Base-by-base conservation (phyloP, 2,329 filamentous ascomycete species). In the Diaporthe caulivora region DNA sequence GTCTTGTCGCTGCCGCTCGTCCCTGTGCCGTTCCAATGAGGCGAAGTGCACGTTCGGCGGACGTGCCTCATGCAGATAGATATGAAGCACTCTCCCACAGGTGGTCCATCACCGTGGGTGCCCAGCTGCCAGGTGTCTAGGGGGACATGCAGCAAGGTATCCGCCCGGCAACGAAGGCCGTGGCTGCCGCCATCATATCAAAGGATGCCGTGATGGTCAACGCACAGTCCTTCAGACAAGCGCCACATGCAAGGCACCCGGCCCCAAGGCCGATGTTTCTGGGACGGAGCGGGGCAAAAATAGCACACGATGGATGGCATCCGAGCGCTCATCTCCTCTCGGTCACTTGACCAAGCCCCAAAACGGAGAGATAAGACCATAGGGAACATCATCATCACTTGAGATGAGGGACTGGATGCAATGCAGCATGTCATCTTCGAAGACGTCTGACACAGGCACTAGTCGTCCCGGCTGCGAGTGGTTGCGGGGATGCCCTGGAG, bases 211-310 rank as follows among this genome's bases (percentile, higher is more conserved):
- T 67, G 42, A 62, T 54, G 11, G 24, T 37, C 31, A 51, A 24
- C 49, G 49, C 51, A 72, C 58, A 62, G 53, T 53, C 40, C 70
- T n/a, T 67, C 37, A 29, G 62, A 67, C 62, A 21, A 34, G 40
- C 62, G 62, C 62, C 44, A 67, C 47, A 51, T 53, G 62, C 62
- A 67, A 67, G 62, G 62, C 62, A 67, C 62, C 62, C 62, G 62
- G 62, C 31, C 62, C 21, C n/a, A 67, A 9, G 47, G 31, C 51
- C 29, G 62, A 51, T n/a, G 44, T 29, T n/a, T 65, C 24, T 40
- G 57, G 49, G 68, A 49, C 42, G 68, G 29, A 40, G 47, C 51
- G 49, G 51, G 70, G 54, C 51, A 72, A 53, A 54, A 68, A 55
- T 44, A 72, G 58, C 62, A 67, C 26, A 53, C 47, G 47, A 67